Base-by-base conservation (phyloP, 495 filamentous ascomycete genomes). In the Xylaria curta region DNA sequence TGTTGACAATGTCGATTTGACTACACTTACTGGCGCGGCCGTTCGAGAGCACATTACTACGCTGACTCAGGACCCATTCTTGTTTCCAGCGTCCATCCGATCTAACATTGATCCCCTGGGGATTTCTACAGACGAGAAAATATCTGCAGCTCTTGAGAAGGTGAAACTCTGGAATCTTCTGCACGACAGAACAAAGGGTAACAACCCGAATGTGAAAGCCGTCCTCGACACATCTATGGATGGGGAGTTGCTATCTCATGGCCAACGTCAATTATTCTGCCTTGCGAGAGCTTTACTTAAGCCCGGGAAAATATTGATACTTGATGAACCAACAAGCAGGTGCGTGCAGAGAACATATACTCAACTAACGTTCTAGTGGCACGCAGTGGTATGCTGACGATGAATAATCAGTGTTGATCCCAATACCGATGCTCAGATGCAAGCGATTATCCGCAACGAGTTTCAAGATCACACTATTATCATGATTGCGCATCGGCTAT, bases 341-440 rank as follows among this genome's bases (percentile, higher is more conserved):
- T 75, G n/a, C 19, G 56, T 61, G n/a, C 21, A 2, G 21, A 33
- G 7, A 42, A 24, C 19, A 46, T 40, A 51, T 42, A n/a, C 19
- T 61, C 36, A 12, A 15, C 2, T 42, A 12, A 1, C 15, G 5
- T 31, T n/a, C 2, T 21, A 4, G 6, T 38, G 7, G 13, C 36
- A 17, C 4, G 28, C 47, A 4, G 6, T 38, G 7, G 13, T 49
- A 17, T 5, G 44, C 47, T 66, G 40, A 66, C 33, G 24, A 47
- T 31, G 17, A 21, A 28, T 36, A 19, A 31, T 17, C 44, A 69
- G 64, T 67, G 83, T 90, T 66, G 89, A 91, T 74, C 76, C 77
- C 54, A 82, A 85, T 70, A 89, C 87, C 28, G 88, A 91, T 71
- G 82, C 82, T 49, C 77, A 88, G 42, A 88, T 91, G 82, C 87